phyloP scores from a whole-genome alignment of 2,329 filamentous ascomycete genomes.

The Parascedosporium putredinis region DNA sequence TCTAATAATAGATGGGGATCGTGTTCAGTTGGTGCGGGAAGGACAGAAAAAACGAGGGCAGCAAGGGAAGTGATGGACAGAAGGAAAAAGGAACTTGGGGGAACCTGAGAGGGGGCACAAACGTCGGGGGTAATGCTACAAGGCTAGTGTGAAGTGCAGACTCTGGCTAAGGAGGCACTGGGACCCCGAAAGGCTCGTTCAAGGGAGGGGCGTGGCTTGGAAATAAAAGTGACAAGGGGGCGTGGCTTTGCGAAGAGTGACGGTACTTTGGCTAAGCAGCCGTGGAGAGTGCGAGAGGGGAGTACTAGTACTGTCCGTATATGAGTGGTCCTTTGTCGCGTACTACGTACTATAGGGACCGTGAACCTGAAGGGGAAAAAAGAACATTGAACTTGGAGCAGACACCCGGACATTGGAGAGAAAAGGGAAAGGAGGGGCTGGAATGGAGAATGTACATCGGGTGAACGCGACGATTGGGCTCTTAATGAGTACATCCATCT shows the following conservation, averaged over 20 bases:
- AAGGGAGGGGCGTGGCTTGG: background rate
- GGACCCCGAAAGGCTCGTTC: background rate
- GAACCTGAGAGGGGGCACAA: background rate
- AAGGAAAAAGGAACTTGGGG: constrained; percentile 10
- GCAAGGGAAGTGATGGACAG: constrained; percentile 14
- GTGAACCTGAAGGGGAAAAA: background rate
- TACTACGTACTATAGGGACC: too few species aligned
- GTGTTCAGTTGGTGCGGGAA: constrained; percentile 26
- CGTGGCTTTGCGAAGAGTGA: background rate
- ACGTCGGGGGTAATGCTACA: background rate
- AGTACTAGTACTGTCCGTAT: too few species aligned
- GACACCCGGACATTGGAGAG: background rate
- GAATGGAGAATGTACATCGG: too few species aligned
- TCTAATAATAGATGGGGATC: constrained; percentile 41
- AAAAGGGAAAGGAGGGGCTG: background rate
- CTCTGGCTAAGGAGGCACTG: background rate
- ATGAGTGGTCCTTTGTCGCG: too few species aligned
- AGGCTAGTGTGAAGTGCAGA: background rate
- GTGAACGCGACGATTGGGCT: too few species aligned
- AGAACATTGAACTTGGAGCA: too few species aligned
- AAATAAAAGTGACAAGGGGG: background rate
- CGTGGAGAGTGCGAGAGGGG: too few species aligned
- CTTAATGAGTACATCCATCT: too few species aligned
- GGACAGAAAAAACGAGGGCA: constrained; percentile 15
- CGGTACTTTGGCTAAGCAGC: too few species aligned